Base-by-base conservation (phyloP, 2,329 filamentous ascomycete species). In the Fusarium globosum region DNA sequence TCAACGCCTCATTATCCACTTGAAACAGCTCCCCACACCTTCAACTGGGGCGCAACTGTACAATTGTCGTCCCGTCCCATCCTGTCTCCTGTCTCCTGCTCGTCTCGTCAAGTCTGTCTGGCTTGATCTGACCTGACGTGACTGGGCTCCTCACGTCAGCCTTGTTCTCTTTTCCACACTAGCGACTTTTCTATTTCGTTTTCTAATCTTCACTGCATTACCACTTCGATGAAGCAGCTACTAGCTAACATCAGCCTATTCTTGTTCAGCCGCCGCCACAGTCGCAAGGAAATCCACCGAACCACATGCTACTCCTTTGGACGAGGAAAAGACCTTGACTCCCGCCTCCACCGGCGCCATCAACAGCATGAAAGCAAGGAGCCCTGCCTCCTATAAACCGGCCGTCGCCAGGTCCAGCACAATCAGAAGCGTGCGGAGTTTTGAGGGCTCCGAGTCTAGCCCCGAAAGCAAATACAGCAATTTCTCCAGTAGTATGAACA, bases 381-480 rank as follows among this genome's bases (percentile, higher is more conserved):
- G 70, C 23, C 76, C 77, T 72, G 76, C 80, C 71, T 72, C 77
- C 49, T 78, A 76, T 64, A 82, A 82, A 72, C 76, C 82, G 67
- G 75, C 76, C 68, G 49, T 82, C 69, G 76, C 77, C 57, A 78
- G 82, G 66, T 78, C 80, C 33, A 73, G 71, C 65, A 89, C 88
- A 36, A 90, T 91, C 69, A 87, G 89, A 70, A 86, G 87, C 61
- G 88, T 91, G 42, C 83, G 85, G 43, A 89, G 87, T 81, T 86
- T 87, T 78, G 88, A 90, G 78, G 85, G 82, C 39, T 83, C 81
- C 69, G 83, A 86, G 61, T 86, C 86, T 46, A 85, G 84, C 69
- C 83, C 82, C 58, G 83, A 84, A 57, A 83, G 81, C 78, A 84
- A 83, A 69, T 85, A 85, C 74, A 89, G 88, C 65, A 83, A 82